Evolutionary conservation across 1,284 basidiomycete species (phyloP), one percentile per base, ranked within the genome.

Genomic region (Tranzscheliella williamsii): DNA sequence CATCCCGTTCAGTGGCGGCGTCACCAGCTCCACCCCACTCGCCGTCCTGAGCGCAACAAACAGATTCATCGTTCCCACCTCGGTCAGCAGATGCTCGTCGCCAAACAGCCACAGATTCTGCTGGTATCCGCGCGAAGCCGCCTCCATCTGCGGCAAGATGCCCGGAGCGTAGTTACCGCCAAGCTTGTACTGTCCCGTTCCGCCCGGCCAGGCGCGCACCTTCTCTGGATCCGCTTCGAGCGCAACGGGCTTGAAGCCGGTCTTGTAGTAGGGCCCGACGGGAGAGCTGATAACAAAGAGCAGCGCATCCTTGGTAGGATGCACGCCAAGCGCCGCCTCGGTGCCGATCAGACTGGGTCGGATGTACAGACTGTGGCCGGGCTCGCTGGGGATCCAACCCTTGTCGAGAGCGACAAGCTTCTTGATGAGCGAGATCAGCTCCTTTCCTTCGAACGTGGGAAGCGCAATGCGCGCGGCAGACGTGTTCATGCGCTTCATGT

Each of bases 211-310:
- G 6, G 75, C 74, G 15, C 75, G 62, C 23, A 91, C 87, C 75
- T 87, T 90, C 76, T 92, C 86, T 0, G 90, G 91, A 2, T 93
- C 94, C 4, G 90, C 93, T 51, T 92, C 87, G 39, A 99, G 82
- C 13, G 89, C 86, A 23, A 99, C 87, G 16, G 94, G 94, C 80
- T 98, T 97, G 83, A 96, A 96, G 8, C 94, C 94, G 29, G 87
- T 81, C 39, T 91, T 86, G 79, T 94, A 98, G 80, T 97, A 99
- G 2, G 94, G 93, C 15, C 52, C 56, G 1, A 64, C 91, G 29
- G 91, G 92, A 67, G 87, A 89, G 76, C 87, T 87, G 72, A 98
- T 97, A 46, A 98, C 92, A 75, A 91, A 97, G 24, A 98, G 84
- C 15, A 97, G 84, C 0, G 93, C 92, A 65, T 94, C 88, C 42